A percentile compares a stretch with the other conserved stretches of the same genome.
Evolutionary conservation across 768 basidiomycete species (phyloP).

Genomic region (Harrya chromipes): DNA sequence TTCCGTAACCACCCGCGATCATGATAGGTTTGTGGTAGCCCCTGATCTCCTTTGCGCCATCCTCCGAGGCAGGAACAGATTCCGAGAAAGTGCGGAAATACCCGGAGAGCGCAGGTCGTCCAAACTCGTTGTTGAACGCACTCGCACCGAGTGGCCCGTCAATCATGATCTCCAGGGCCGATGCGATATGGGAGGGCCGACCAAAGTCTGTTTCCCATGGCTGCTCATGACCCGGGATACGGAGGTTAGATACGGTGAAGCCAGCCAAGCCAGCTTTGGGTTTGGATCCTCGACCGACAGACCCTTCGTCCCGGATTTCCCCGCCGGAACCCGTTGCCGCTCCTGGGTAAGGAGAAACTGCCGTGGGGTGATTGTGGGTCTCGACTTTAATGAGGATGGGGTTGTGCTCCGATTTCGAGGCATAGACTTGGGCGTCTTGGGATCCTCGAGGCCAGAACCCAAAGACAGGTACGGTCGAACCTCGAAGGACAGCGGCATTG

Average conservation of each 20-base stretch:
- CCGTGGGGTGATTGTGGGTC: constrained; percentile 98
- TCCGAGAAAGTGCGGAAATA: constrained; percentile 96
- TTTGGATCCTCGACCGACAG: constrained; percentile 90
- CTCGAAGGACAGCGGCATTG: constrained; percentile 93
- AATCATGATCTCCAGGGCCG: constrained; percentile 94
- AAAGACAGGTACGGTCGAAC: constrained; percentile 68
- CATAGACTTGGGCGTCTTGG: constrained; percentile 45
- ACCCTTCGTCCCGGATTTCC: constrained; percentile 97
- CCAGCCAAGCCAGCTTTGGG: constrained; percentile 95
- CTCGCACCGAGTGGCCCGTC: constrained; percentile 93
- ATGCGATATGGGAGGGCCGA: constrained; percentile 85
- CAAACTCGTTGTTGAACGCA: constrained; percentile 99
- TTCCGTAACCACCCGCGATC: constrained; percentile 97
- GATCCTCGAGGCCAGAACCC: constrained; percentile 40
- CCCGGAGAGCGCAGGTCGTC: constrained; percentile 86
- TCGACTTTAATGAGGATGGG: constrained; percentile 96
- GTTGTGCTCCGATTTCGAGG: constrained; percentile 61
- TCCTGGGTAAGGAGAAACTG: constrained; percentile 97
- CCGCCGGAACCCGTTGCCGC: constrained; percentile 98
- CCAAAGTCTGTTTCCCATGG: constrained; percentile 98
- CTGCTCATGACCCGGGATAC: constrained; percentile 86
- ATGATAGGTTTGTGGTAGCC: constrained; percentile 99
- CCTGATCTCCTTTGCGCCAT: constrained; percentile 60
- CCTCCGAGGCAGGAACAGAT: constrained; percentile 53
- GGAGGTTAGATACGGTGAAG: constrained; percentile 91